These are phyloP conservation scores for Mycena capillaripes DNA, from an alignment of 768 basidiomycete species.

Conservation along the genomic window DNA sequence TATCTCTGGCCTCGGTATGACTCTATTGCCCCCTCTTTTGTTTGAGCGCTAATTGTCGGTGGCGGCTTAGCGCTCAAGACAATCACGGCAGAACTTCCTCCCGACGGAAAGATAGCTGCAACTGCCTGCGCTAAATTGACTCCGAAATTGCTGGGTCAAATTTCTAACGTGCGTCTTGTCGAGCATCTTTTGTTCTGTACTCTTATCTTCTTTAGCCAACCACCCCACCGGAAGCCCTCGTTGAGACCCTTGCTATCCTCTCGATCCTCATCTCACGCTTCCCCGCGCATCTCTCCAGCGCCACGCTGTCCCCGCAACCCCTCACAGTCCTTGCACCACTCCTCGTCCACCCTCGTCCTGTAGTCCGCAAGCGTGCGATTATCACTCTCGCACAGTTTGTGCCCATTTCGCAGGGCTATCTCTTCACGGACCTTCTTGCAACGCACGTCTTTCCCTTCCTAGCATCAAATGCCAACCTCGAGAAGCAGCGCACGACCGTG, in stretches of 20 bases:
- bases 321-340: slow-evolving; percentile 78
- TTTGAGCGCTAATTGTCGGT: slow-evolving; percentile 11
- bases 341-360: slow-evolving; percentile 81
- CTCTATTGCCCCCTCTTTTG: slow-evolving; percentile 34
- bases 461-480: slow-evolving; percentile 63
- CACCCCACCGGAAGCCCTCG: slow-evolving; percentile 84
- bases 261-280: slow-evolving; percentile 92
- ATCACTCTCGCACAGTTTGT: slow-evolving; percentile 88
- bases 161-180: slow-evolving; percentile 72
- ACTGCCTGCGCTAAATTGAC: slow-evolving; percentile 88
- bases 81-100: slow-evolving; percentile 91
- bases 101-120: slow-evolving; percentile 82
- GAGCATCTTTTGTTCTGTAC: slow-evolving; percentile 34
- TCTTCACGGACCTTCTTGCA: slow-evolving; percentile 74
- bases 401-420: slow-evolving; percentile 73
- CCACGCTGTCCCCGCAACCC: slow-evolving; percentile 69
- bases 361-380: slow-evolving; percentile 94
- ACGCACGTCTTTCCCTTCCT: slow-evolving; percentile 74
- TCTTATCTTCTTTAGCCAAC: slow-evolving; percentile 57
- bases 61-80: slow-evolving; percentile 85
- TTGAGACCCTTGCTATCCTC: slow-evolving; percentile 88
- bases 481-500: slow-evolving; percentile 83
- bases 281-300: slow-evolving; percentile 73
- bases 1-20: slow-evolving; percentile 89
- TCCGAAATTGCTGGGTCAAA: slow-evolving; percentile 84